Conservation (phyloP, 1,139 yeast genomes). For the Saccharomyces hybrid region DNA sequence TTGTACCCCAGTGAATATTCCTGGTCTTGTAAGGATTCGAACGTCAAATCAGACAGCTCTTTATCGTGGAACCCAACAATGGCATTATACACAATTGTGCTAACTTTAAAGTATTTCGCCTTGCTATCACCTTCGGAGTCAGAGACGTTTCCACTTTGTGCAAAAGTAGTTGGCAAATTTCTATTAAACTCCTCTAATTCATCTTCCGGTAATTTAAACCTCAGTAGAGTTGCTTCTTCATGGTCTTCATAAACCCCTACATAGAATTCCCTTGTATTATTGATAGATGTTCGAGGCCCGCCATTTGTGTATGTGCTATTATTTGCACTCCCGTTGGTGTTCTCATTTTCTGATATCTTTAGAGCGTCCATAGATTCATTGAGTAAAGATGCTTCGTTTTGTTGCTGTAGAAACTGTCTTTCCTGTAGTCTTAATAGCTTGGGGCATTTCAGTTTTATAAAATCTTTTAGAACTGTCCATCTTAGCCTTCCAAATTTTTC, state of each 20-base stretch:
- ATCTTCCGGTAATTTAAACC: slow-evolving; percentile 5
- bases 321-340: slow-evolving; percentile 5
- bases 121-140: slow-evolving; percentile 1
- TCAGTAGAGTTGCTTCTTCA: slow-evolving; percentile 19
- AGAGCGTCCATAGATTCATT: slow-evolving; percentile 2
- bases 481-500: slow-evolving; percentile 26
- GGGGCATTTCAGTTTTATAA: slow-evolving; percentile 28
- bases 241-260: slow-evolving; percentile 31
- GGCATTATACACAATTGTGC: slow-evolving; percentile 25
- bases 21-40: slow-evolving; percentile 19
- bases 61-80: slow-evolving; percentile 28
- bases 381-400: background rate
- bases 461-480: slow-evolving; percentile 31
- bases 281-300: slow-evolving; percentile 2
- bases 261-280: slow-evolving; percentile 29
- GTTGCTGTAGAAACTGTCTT: background rate
- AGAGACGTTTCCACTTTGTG: background rate
- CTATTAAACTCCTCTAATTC: background rate
- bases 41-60: slow-evolving; percentile 23
- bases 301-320: background rate
- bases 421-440: slow-evolving; percentile 16
- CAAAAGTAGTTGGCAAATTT: slow-evolving; percentile 1
- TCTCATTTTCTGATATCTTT: slow-evolving; percentile 4
- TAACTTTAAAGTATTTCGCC: slow-evolving; percentile 6
- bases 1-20: slow-evolving; percentile 27